phyloP scores from a whole-genome alignment of 495 filamentous ascomycete species.

The Pyronema domesticum region DNA sequence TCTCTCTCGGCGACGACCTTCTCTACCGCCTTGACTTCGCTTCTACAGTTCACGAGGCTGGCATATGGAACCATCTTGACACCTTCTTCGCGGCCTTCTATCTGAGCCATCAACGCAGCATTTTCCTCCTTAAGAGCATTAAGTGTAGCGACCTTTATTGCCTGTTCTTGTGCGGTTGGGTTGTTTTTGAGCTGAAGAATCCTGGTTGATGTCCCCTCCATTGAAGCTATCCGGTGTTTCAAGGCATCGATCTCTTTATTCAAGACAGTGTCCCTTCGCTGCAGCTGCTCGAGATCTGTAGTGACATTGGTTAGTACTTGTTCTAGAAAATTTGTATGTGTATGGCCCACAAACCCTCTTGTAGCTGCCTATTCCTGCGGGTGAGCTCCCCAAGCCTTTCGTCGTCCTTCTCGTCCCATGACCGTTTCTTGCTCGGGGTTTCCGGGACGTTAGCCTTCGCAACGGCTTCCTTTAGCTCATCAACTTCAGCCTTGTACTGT shows the following conservation, averaged over 20 bases:
- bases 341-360: slow-evolving; percentile 36
- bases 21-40: slow-evolving; percentile 54
- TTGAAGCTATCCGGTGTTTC: slow-evolving; percentile 34
- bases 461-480: slow-evolving; percentile 52
- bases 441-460: slow-evolving; percentile 37
- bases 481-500: slow-evolving; percentile 68
- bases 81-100: slow-evolving; percentile 38
- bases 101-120: slow-evolving; percentile 54
- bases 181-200: slow-evolving; percentile 77
- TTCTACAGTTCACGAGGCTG: slow-evolving; percentile 51
- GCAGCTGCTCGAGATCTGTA: slow-evolving; percentile 31
- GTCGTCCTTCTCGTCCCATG: slow-evolving; percentile 42
- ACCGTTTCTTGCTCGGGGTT: slow-evolving; percentile 37
- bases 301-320: slow-evolving; percentile 22
- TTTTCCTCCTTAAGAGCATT: slow-evolving; percentile 66
- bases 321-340: background rate
- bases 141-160: slow-evolving; percentile 64
- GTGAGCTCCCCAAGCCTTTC: slow-evolving; percentile 67
- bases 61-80: slow-evolving; percentile 45
- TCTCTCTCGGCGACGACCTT: slow-evolving; percentile 61
- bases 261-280: slow-evolving; percentile 5
- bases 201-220: slow-evolving; percentile 58
- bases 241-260: slow-evolving; percentile 22
- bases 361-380: slow-evolving; percentile 70
- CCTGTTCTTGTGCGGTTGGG: slow-evolving; percentile 66